Conservation (phyloP, 306 rosid species). For the Rubus idaeus region DNA sequence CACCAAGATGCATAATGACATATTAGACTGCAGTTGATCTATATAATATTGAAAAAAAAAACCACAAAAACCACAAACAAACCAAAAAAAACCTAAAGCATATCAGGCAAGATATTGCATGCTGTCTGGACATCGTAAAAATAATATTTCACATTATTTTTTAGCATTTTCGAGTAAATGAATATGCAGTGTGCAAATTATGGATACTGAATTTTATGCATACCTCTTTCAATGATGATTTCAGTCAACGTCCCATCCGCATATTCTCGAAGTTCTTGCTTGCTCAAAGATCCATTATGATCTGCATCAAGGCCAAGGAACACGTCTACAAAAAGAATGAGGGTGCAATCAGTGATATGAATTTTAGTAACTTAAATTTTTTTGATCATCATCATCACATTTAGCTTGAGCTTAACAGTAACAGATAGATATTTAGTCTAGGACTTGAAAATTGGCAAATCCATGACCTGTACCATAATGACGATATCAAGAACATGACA, state of each 20-base stretch:
- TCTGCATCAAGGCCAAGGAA: conserved; percentile 93
- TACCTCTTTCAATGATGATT: conserved; percentile 97
- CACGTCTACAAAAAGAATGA: conserved; percentile 60
- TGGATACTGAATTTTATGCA: background rate
- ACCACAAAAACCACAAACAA: too few species aligned
- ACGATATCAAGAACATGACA: conserved; percentile 1
- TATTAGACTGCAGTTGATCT: background rate
- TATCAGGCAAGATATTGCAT: background rate
- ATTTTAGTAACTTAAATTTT: background rate
- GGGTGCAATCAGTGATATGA: conserved; percentile 18
- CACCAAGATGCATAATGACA: background rate
- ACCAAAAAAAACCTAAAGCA: background rate
- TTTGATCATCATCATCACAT: conserved; percentile 15
- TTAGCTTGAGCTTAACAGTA: background rate
- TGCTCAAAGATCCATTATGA: conserved; percentile 76
- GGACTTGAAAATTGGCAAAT: background rate
- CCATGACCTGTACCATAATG: background rate
- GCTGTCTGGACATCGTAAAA: background rate
- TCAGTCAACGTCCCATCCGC: conserved; percentile 97
- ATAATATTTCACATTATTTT: background rate
- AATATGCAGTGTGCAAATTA: background rate
- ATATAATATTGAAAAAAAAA: background rate
- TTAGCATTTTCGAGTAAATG: background rate
- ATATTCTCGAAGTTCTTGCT: conserved; percentile 95
- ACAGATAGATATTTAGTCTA: background rate